Base-by-base conservation (phyloP, 1,284 basidiomycete genomes). In the Moesziomyces sp. region DNA sequence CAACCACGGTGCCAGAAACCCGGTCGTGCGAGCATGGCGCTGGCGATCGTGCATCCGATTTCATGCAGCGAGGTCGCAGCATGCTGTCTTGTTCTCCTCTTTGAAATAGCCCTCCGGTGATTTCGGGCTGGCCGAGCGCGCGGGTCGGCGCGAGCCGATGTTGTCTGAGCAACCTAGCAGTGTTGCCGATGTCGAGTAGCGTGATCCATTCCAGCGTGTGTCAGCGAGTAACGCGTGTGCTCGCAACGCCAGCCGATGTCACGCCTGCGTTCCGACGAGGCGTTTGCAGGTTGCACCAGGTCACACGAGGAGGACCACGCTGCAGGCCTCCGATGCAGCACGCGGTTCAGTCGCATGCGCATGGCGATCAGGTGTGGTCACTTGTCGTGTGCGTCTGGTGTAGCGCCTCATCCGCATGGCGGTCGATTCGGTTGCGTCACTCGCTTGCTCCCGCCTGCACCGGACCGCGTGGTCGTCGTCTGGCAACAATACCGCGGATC, bases 11-110 rank as follows among this genome's bases (percentile, higher is more conserved):
- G 26, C 26, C 6, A 28, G 26, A 28, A 7, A 28, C 52, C 18
- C 33, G 10, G 42, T 45, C 28, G 44, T 52, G 51, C 33, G 51
- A 52, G 40, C 19, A 44, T n/a, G 21, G 23, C 51, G 26, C 26
- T 28, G 26, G 14, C 43, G 3, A 18, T 13, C 23, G 5, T 11
- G 21, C 46, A 28, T 35, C 46, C 35, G 4, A 55, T 42, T 40
- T 40, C 38, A 40, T 18, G 16, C 16, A 40, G 38, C 38, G 38
- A 18, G 18, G 14, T 40, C 38, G 16, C 35, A 38, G 14, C 16
- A 18, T 11, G 35, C 38, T 40, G 16, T 40, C 38, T 14, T 4
- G 11, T 4, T 35, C 35, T 13, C 13, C 38, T 6, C 18, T 18
- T 14, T 28, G 5, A 28, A 28, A 7, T 28, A 7, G 26, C 5